Evolutionary conservation across 306 rosid species (phyloP), one percentile per base, ranked within the genome.

Genomic region (Citrullus mucosospermus): DNA sequence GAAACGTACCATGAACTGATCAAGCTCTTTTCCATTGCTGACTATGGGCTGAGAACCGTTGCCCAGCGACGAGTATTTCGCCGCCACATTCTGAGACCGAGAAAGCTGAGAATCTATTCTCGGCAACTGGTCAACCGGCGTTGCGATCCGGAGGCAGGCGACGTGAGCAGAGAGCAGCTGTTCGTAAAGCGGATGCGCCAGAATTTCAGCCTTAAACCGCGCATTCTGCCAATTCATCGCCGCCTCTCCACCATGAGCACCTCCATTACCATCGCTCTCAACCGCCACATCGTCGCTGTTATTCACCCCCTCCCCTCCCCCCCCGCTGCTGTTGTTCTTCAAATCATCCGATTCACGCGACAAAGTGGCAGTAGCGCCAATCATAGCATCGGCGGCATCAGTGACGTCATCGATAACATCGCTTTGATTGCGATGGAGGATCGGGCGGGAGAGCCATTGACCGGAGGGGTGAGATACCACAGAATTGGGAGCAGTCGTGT

Each of bases 71-170:
- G 98, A 92, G 88, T 92, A 95, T 82, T 95, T 95, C 44, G 92
- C 88, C 75, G 93, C 89, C 77, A 95, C 97, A 91, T 90, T 96
- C 91, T 91, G 93, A 7, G 99, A 92, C 90, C 90, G 91, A 3
- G 91, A 88, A 50, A 96, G 87, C 91, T 96, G 97, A 50, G 97
- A 96, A 62, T 96, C 98, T 80, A 96, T 91, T 83, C 97, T 91
- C 1, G 98, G 96, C 82, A 96, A 79, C 93, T 96, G 99, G 83
- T 96, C 98, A 12, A 92, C 97, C 20, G 99, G 99, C 1, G 99
- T 95, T 3, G 99, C 97, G 59, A 95, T 90, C 80, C 97, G 86
- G 11, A 95, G 81, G 46, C 99, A 95, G 6, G 99, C 85, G 6
- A 95, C 97, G 60, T 95, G 99, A 0, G 97, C 96, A 5, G 97